phyloP scores from a whole-genome alignment of 148 eudicot genomes.

The Silene uniflora region DNA sequence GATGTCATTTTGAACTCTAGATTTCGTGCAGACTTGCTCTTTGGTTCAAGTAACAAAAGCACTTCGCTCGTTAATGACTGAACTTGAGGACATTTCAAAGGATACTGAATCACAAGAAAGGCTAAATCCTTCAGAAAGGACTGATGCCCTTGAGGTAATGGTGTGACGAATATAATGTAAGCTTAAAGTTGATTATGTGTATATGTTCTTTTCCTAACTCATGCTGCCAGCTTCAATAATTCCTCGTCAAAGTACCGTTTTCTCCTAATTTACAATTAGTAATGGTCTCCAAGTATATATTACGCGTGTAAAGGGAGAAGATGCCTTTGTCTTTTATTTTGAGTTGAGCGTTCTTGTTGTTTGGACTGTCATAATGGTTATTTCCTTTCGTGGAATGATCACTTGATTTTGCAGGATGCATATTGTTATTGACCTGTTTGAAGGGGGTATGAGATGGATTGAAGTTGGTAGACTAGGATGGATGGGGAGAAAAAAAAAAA shows the following conservation, averaged over 20 bases:
- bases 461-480: conserved; percentile 6
- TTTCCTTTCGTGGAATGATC: not conserved
- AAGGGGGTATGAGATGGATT: not conserved
- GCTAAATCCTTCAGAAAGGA: conserved; percentile 52
- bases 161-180: not conserved
- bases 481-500: not conserved
- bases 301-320: not conserved
- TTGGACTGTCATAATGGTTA: not conserved
- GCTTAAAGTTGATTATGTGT: conserved; percentile 2
- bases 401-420: not conserved
- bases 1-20: conserved; percentile 9
- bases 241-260: not conserved
- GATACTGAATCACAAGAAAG: conserved; percentile 44
- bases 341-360: not conserved
- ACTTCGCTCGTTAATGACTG: conserved; percentile 51
- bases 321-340: not conserved
- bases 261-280: not conserved
- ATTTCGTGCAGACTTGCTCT: conserved; percentile 64
- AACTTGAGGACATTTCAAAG: conserved; percentile 57
- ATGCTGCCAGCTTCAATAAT: not conserved
- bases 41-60: conserved; percentile 66
- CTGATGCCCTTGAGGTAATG: conserved; percentile 90
- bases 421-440: not conserved
- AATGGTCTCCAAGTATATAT: not conserved
- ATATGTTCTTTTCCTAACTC: too few species aligned